Conservation (phyloP, 1,139 yeast genomes). For the Saccharomyces pastorianus region DNA sequence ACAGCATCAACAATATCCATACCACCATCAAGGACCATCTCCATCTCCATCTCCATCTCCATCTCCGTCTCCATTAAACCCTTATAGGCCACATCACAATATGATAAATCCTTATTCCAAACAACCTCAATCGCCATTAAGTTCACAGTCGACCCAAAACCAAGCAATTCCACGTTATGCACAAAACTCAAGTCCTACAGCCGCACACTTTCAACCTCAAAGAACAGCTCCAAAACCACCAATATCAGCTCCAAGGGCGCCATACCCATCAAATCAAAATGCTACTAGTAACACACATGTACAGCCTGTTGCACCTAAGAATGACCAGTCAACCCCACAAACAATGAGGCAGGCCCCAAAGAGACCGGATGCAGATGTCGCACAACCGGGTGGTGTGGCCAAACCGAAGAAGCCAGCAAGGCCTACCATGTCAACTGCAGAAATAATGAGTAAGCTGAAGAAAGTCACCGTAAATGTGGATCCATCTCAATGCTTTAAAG, state of each 20-base stretch:
- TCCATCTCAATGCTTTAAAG: conserved; percentile 78
- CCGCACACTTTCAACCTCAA: conserved; percentile 5
- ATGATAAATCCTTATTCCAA: conserved; percentile 26
- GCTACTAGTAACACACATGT: conserved; percentile 23
- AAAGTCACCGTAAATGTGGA: conserved; percentile 77
- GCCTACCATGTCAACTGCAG: conserved; percentile 76
- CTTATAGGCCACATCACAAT: conserved; percentile 24
- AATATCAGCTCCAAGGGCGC: neutral
- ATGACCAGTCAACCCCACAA: conserved; percentile 16
- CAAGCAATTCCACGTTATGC: conserved; percentile 8
- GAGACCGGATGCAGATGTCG: conserved; percentile 29
- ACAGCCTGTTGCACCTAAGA: conserved; percentile 10
- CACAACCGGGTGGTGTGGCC: conserved; percentile 29
- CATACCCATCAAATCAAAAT: conserved; percentile 16
- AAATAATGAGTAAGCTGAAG: conserved; percentile 73
- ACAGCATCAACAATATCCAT: neutral
- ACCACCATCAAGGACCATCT: conserved; percentile 2
- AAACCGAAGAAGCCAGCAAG: conserved; percentile 49
- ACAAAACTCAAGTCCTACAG: conserved; percentile 9
- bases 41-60: conserved; percentile 1
- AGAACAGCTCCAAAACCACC: neutral
- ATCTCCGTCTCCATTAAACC: conserved; percentile 7
- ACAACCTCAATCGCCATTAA: conserved; percentile 5
- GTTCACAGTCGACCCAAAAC: neutral
- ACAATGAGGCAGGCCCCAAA: conserved; percentile 32